Evolutionary conservation across 2,329 filamentous ascomycete genomes (phyloP).

Genomic region (Trichoderma brevicompactum): DNA sequence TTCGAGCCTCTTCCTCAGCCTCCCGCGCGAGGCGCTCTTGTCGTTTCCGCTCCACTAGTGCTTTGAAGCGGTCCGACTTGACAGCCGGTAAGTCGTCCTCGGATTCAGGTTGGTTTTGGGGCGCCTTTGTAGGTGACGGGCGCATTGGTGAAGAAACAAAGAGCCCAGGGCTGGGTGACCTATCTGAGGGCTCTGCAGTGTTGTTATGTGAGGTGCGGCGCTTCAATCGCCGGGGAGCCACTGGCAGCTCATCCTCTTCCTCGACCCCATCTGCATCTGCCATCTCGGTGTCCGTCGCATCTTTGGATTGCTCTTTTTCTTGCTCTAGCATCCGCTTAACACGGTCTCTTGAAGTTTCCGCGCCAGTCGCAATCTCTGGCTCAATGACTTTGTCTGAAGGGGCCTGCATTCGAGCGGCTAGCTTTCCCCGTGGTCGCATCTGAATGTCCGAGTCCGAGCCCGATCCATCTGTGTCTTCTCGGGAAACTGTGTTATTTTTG

Average conservation of each 20-base stretch:
- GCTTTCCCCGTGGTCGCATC: constrained; percentile 61
- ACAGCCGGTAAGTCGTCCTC: constrained; percentile 54
- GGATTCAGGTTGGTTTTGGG: constrained; percentile 44
- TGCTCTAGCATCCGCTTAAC: constrained; percentile 50
- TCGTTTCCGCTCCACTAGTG: constrained; percentile 73
- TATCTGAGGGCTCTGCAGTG: constrained; percentile 30
- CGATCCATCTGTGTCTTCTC: constrained; percentile 48
- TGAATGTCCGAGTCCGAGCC: constrained; percentile 47
- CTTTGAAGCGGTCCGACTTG: constrained; percentile 67
- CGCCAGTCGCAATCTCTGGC: constrained; percentile 26
- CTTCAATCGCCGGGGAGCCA: constrained; percentile 48
- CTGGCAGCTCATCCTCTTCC: constrained; percentile 49
- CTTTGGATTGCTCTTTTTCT: constrained; percentile 36
- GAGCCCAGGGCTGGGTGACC: constrained; percentile 51
- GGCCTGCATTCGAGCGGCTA: constrained; percentile 67
- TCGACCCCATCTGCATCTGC: constrained; percentile 41
- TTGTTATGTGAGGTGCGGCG: constrained; percentile 43
- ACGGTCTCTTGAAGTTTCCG: constrained; percentile 47
- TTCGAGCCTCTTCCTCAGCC: constrained; percentile 57
- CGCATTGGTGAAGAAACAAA: constrained; percentile 59
- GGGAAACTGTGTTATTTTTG: constrained; percentile 11
- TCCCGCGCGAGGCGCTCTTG: constrained; percentile 72
- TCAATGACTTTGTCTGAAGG: constrained; percentile 32
- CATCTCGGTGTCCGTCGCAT: constrained; percentile 36
- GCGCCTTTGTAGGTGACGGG: constrained; percentile 40